Base-by-base conservation (phyloP, 1,139 yeast genomes). In the Dujonia santamariae region DNA sequence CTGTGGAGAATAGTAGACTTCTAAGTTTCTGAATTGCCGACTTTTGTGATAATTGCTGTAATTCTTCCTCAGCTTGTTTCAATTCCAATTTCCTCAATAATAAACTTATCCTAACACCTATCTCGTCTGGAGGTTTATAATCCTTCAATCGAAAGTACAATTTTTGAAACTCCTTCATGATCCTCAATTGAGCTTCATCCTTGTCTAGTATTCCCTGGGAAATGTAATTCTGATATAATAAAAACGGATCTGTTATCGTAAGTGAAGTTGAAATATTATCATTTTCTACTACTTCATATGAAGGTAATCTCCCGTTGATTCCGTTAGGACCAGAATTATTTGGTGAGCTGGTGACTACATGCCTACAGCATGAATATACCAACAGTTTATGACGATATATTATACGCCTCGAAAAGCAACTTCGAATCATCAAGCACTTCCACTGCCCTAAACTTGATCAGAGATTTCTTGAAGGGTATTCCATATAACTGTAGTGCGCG, bases 161-260 rank as follows among this genome's bases (percentile, higher is more conserved):
- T 44, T 74, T 77, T 45, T 80, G 87, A 39, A 81, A 71, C 53
- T 80, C 83, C 31, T 77, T 69, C 56, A 80, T 81, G 1, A 77
- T 77, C 14, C 87, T 59, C 7, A 80, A 57, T 48, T 83, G 90
- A 12, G 65, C 62, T 26, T 70, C 76, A 46, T 83, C 88, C 26
- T 67, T 63, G 36, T 68, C 59, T 7, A 82, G 54, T 2, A 68
- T 41, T 1, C 85, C 85, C 34, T 62, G 62, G 0, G 63, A 52
- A 1, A 80, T 68, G 37, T 74, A 70, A 44, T 69, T 70, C 41
- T 75, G 78, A 47, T 83, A 83, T 2, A 81, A 50, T 3, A 69
- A 44, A 32, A 70, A 70, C 0, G 92, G 90, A 50, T 83, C 90
- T 0, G 88, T 80, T 12, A 82, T 63, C 31, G 2, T 46, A 3